Conservation (phyloP, 179 eudicot species). For the Amaranthus tricolor region DNA sequence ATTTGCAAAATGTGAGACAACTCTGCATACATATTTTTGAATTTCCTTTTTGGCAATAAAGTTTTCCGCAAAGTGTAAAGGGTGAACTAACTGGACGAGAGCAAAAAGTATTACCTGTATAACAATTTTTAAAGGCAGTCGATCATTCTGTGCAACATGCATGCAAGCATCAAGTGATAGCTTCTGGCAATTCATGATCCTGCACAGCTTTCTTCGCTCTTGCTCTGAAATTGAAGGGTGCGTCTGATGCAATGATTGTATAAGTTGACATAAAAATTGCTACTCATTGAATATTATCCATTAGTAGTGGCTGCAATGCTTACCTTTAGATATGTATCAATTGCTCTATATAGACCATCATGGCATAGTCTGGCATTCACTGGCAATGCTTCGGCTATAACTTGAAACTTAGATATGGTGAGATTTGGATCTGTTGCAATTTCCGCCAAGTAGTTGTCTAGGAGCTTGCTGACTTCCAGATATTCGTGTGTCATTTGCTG, state of each 20-base stretch:
- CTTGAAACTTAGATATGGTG: slow-evolving; percentile 43
- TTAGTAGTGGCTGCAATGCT: slow-evolving; percentile 7
- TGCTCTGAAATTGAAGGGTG: slow-evolving; percentile 60
- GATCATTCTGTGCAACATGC: slow-evolving; percentile 60
- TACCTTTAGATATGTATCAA: slow-evolving; percentile 59
- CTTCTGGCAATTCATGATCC: slow-evolving; percentile 52
- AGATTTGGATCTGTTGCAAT: slow-evolving; percentile 51
- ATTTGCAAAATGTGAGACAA: not conserved
- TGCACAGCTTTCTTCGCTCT: slow-evolving; percentile 56
- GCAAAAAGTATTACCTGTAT: slow-evolving; percentile 41
- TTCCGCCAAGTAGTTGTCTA: slow-evolving; percentile 57
- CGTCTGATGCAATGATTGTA: slow-evolving; percentile 31
- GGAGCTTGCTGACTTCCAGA: slow-evolving; percentile 45
- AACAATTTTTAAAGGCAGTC: slow-evolving; percentile 52
- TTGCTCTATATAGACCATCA: slow-evolving; percentile 56
- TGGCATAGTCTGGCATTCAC: slow-evolving; percentile 46
- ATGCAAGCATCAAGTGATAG: slow-evolving; percentile 59
- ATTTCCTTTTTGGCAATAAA: not conserved
- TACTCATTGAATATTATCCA: slow-evolving; percentile 2
- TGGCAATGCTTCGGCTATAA: slow-evolving; percentile 49
- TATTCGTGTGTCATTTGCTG: slow-evolving; percentile 28
- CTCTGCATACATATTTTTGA: not conserved
- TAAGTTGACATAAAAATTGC: slow-evolving; percentile 11
- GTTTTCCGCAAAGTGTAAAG: not conserved
- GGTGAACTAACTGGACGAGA: not conserved